Percentiles rank a stretch among this genome's conserved stretches.
Conservation (phyloP, 495 filamentous ascomycete genomes). For the Barbatosphaeria neglecta region DNA sequence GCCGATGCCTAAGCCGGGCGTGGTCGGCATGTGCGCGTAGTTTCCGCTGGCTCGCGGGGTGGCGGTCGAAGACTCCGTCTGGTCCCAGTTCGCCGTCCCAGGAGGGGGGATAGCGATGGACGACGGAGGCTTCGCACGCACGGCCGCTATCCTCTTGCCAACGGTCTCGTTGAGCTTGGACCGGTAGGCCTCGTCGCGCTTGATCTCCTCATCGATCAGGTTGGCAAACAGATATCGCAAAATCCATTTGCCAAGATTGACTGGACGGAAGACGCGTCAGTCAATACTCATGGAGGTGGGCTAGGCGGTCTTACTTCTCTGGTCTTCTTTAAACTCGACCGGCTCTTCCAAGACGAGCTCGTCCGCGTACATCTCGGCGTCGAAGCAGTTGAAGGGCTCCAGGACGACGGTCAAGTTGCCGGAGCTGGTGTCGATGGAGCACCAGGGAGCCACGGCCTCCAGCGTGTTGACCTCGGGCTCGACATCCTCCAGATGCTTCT, state of each 20-base stretch:
- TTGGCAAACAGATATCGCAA: constrained; percentile 84
- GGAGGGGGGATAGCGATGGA: constrained; percentile 61
- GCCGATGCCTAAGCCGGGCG: constrained; percentile 67
- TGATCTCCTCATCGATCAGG: constrained; percentile 80
- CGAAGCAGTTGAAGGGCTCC: constrained; percentile 93
- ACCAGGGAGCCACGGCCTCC: constrained; percentile 90
- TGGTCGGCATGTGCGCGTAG: constrained; percentile 39
- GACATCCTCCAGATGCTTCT: constrained; percentile 86
- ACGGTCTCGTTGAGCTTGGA: constrained; percentile 49
- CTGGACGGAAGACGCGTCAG: constrained; percentile 29
- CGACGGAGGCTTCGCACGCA: constrained; percentile 44
- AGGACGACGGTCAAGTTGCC: constrained; percentile 81
- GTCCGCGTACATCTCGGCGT: constrained; percentile 94
- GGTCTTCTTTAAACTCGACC: constrained; percentile 78
- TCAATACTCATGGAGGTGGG: background rate
- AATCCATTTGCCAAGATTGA: constrained; percentile 96
- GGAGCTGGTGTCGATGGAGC: constrained; percentile 83
- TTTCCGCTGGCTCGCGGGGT: constrained; percentile 57
- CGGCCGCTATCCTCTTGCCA: constrained; percentile 41
- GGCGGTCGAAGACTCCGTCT: constrained; percentile 24
- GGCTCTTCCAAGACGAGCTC: constrained; percentile 62
- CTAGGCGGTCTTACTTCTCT: constrained; percentile 59
- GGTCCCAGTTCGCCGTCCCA: constrained; percentile 38
- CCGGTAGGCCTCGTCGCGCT: constrained; percentile 64
- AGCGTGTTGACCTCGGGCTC: constrained; percentile 75